Base-by-base conservation (phyloP, 768 basidiomycete genomes). In the Tephrocybe sp. region DNA sequence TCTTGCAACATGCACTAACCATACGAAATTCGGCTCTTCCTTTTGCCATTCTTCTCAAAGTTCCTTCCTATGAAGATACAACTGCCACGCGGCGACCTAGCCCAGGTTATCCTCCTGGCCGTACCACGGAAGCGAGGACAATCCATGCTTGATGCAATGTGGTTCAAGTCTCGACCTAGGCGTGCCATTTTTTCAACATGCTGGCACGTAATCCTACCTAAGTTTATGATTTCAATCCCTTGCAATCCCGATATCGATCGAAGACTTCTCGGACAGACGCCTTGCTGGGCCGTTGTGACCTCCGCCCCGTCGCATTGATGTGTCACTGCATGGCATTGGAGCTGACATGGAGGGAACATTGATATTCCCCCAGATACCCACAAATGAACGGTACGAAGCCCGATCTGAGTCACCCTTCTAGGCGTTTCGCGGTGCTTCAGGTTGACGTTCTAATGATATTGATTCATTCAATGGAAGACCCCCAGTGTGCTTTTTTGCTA, bases 181-280 rank as follows among this genome's bases (percentile, higher is more conserved):
- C n/a, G n/a, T n/a, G n/a, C n/a, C n/a, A n/a, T n/a, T n/a, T n/a
- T n/a, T n/a, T n/a, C n/a, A n/a, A n/a, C n/a, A n/a, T n/a, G n/a
- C n/a, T n/a, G n/a, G n/a, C n/a, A n/a, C n/a, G n/a, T n/a, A n/a
- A n/a, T n/a, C 8, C 37, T 39, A n/a, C 20, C 17, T 32, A 39
- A 26, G 48, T 47, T 17, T 36, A n/a, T n/a, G 48, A 44, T 28
- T 17, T 26, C 45, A 46, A 4, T 41, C 28, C 42, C 43, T 28
- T 17, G 18, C 45, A 46, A 4, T 41, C 28, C 42, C 43, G 43
- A 44, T 54, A 49, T 49, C 48, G 48, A 50, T 55, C 34, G 33
- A 39, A 39, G 8, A 18, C 38, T 21, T n/a, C 18, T 15, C 15
- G 15, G 8, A 9, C 34, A 36, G 28, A 30, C 28, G 28, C 12